Evolutionary conservation across 805 yeast species (phyloP).

Genomic region (Brettanomyces nanus): DNA sequence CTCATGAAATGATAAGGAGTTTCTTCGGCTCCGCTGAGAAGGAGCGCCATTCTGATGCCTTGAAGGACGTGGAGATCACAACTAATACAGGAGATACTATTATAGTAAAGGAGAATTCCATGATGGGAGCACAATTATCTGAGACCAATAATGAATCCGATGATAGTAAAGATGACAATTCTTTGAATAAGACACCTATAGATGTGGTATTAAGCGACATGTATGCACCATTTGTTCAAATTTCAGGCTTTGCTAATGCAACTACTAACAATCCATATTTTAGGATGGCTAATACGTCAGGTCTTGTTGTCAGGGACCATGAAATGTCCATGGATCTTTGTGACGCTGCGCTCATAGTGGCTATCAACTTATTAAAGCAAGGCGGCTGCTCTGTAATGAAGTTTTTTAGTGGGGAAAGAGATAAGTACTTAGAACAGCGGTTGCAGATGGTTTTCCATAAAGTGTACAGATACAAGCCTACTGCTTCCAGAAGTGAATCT

Average conservation of each 20-base stretch:
- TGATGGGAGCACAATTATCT: slow-evolving; percentile 8
- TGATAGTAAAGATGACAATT: slow-evolving; percentile 6
- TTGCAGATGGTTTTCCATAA: slow-evolving; percentile 49
- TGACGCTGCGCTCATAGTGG: slow-evolving; percentile 78
- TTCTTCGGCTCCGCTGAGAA: slow-evolving; percentile 33
- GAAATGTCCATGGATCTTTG: slow-evolving; percentile 81
- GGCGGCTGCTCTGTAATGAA: slow-evolving; percentile 78
- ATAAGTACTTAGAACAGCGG: slow-evolving; percentile 49
- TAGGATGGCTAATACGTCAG: slow-evolving; percentile 94
- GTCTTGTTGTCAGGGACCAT: slow-evolving; percentile 76
- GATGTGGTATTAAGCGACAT: slow-evolving; percentile 74
- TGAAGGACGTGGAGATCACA: slow-evolving; percentile 12
- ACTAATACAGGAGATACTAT: slow-evolving; percentile 5
- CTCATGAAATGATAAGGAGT: slow-evolving; percentile 48
- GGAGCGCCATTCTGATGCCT: slow-evolving; percentile 1
- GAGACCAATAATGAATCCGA: slow-evolving; percentile 12
- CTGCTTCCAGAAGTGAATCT: slow-evolving; percentile 70
- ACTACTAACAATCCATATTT: slow-evolving; percentile 70
- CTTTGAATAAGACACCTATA: slow-evolving; percentile 28
- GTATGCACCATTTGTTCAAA: slow-evolving; percentile 61
- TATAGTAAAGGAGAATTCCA: slow-evolving; percentile 7
- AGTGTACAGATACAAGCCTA: slow-evolving; percentile 71
- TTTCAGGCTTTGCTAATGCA: slow-evolving; percentile 43
- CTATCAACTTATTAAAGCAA: slow-evolving; percentile 59
- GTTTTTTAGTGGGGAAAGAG: slow-evolving; percentile 79